These are phyloP conservation scores for Prosopis cineraria DNA, from an alignment of 306 rosid genomes.

Conservation along the genomic window DNA sequence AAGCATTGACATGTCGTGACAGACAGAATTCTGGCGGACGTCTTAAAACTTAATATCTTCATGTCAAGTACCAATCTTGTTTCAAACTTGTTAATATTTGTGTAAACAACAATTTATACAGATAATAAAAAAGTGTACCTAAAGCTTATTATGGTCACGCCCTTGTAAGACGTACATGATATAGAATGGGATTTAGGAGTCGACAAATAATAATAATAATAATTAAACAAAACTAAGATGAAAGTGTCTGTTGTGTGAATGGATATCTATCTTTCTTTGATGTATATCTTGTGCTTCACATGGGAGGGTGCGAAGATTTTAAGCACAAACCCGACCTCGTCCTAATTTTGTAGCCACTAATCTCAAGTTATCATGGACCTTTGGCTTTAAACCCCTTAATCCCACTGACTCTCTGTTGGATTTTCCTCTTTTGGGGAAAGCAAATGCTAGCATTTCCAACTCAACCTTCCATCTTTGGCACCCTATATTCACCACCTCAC, in stretches of 20 bases:
- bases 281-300: slow-evolving; percentile 42
- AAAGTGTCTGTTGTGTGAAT: not conserved
- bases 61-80: not conserved
- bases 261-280: not conserved
- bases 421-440: slow-evolving; percentile 35
- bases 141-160: not conserved
- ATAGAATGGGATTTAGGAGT: not conserved
- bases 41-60: not conserved
- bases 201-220: not conserved
- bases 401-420: not conserved
- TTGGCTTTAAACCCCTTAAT: slow-evolving; percentile 28
- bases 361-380: slow-evolving; percentile 20
- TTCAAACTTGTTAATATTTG: not conserved
- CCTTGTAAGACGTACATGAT: not conserved
- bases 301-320: slow-evolving; percentile 37
- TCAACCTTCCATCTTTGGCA: slow-evolving; percentile 21
- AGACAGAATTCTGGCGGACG: not conserved
- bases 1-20: not conserved
- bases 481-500: slow-evolving; percentile 3
- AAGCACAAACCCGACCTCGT: not conserved
- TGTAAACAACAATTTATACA: not conserved
- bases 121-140: not conserved
- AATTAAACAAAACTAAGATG: not conserved
- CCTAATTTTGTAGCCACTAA: slow-evolving; percentile 42
- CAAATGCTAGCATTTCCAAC: slow-evolving; percentile 29